Base-by-base conservation (phyloP, 352 stramenopile genomes). In the Phytophthora meadii region DNA sequence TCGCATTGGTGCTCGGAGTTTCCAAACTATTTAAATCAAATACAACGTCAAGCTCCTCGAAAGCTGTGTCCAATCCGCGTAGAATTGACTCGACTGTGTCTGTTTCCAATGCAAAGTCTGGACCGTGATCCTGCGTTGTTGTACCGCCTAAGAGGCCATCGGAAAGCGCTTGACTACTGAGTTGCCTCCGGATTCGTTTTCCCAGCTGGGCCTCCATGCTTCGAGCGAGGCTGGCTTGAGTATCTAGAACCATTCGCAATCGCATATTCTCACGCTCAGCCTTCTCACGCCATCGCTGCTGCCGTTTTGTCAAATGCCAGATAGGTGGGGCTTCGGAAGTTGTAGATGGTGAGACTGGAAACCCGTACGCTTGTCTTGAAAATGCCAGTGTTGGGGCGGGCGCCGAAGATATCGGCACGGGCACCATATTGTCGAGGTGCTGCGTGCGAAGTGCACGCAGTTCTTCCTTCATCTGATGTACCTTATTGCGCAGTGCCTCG, bases 391-490 rank as follows among this genome's bases (percentile, higher is more conserved):
- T 58, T 14, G 51, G 17, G 9, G 65, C 39, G 32, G 64, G 64
- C 9, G 8, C n/a, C n/a, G 44, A 50, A n/a, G 65, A 52, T 7
- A 64, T 25, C 6, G 63, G 36, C 6, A 58, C 40, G 5, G 68
- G 53, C 25, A 54, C 45, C 28, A 62, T 30, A 5, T 27, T 65
- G 17, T 64, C 36, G 25, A 62, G 14, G 39, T 71, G 64, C 32
- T 70, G 62, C 24, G 41, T 17, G 2, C 61, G 53, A 17, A 82
- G 39, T 2, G 32, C 22, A 4, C 41, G 39, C 17, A 77, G 55
- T 48, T 79, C 58, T 45, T 65, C 50, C 40, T 82, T 71, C 54
- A 82, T 70, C 41, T 76, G 68, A 30, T 53, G 53, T 25, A 82
- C 65, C 48, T 72, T 73, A 32, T 52, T 54, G 46, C 70, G 70